Conservation (phyloP, 2,329 filamentous ascomycete genomes). For the Trichophyton schoenleinii region DNA sequence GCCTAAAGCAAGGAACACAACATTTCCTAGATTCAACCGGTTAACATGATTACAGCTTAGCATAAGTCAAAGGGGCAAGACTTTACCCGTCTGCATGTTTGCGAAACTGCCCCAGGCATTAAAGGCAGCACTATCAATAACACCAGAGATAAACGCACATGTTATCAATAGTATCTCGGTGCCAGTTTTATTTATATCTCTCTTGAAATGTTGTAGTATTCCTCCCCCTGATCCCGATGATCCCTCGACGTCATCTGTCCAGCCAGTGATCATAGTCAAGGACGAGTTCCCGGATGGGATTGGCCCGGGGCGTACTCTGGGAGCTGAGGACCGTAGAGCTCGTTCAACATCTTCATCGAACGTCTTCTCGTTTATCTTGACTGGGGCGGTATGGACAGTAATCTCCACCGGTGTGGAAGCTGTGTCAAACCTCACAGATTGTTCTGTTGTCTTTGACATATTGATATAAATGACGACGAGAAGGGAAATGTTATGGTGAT, state of each 20-base stretch:
- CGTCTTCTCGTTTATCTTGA: neutral
- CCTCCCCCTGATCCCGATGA: neutral
- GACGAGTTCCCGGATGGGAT: constrained; percentile 11
- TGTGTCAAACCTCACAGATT: constrained; percentile 6
- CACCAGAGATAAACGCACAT: constrained; percentile 13
- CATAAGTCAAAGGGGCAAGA: neutral
- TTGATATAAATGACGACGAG: neutral
- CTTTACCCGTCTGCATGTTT: constrained; percentile 14
- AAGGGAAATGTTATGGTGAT: neutral
- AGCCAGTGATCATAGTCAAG: constrained; percentile 10
- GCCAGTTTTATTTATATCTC: constrained; percentile 9
- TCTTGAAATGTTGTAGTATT: constrained; percentile 8
- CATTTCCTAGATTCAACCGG: constrained; percentile 25
- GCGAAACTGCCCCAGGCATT: constrained; percentile 16
- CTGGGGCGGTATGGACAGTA: neutral
- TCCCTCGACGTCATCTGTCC: neutral
- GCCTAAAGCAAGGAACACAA: constrained; percentile 33
- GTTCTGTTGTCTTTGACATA: neutral
- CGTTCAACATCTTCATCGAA: constrained; percentile 5
- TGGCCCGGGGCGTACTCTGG: neutral
- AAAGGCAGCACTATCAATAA: constrained; percentile 14
- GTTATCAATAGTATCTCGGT: constrained; percentile 11
- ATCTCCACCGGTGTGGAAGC: neutral
- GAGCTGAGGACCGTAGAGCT: neutral
- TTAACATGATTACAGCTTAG: neutral